Conservation (phyloP, 176 grass and related monocot species). For the sorghum (Sorghum bicolor) region DNA sequence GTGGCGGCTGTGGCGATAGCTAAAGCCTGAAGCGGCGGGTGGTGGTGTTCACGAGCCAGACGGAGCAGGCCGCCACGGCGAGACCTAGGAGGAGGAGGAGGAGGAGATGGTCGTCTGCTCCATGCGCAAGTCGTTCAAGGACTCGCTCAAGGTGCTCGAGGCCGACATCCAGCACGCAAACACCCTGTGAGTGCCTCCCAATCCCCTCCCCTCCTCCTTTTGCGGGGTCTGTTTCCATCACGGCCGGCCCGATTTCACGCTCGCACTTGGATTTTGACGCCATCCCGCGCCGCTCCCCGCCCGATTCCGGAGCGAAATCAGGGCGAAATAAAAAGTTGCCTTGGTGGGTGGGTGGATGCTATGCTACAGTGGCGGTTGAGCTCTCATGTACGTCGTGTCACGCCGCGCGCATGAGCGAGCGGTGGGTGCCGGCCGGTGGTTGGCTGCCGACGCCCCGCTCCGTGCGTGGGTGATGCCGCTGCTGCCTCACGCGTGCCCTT, state of each 20-base stretch:
- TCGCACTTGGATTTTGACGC: not conserved
- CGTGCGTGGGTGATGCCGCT: too few relatives aligned
- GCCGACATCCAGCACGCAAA: constrained; percentile 98
- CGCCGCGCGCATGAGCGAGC: constrained; percentile 12
- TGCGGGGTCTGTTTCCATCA: not conserved
- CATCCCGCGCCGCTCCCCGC: too few relatives aligned
- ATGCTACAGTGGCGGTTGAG: not conserved
- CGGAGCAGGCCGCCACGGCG: not conserved
- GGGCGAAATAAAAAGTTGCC: not conserved
- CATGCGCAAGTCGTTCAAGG: constrained; percentile 90
- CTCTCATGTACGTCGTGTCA: not conserved
- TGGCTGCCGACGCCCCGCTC: not conserved
- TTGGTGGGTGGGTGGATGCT: not conserved
- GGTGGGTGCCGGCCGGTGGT: not conserved
- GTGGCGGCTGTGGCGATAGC: not conserved
- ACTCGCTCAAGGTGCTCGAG: constrained; percentile 95
- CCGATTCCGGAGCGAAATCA: not conserved
- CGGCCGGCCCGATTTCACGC: not conserved
- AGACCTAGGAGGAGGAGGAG: too few relatives aligned
- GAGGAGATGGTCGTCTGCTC: constrained; percentile 54
- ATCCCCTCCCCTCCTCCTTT: not conserved
- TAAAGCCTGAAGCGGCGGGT: not conserved
- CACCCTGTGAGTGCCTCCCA: constrained; percentile 50
- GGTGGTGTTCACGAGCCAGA: not conserved
- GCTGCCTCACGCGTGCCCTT: too few relatives aligned